Evolutionary conservation across 768 basidiomycete genomes (phyloP).

Genomic region (Tephrocybe sp.): DNA sequence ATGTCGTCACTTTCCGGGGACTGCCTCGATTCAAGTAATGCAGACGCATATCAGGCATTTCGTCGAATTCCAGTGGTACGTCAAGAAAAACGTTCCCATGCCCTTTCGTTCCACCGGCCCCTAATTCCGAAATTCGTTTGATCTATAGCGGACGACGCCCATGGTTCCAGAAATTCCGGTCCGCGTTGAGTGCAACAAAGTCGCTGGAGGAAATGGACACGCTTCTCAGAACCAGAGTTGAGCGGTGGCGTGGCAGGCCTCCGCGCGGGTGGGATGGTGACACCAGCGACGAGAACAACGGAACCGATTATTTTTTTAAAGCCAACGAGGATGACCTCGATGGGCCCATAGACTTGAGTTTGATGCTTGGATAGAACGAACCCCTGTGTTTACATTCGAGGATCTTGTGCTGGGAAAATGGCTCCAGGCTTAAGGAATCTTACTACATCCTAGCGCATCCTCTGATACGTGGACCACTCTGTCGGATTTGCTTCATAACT

Average conservation of each 20-base stretch:
- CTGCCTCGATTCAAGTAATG: conserved; percentile 46
- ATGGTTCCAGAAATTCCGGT: conserved; percentile 57
- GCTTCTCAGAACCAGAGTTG: conserved; percentile 42
- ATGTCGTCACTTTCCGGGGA: conserved; percentile 50
- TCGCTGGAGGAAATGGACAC: conserved; percentile 45
- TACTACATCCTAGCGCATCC: conserved; percentile 1
- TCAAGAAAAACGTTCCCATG: conserved; percentile 11
- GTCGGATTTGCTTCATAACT: conserved; percentile 4
- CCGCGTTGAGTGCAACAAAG: conserved; percentile 38
- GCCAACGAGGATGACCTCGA: conserved; percentile 8
- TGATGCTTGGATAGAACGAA: conserved; percentile 7
- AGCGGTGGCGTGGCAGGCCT: conserved; percentile 45
- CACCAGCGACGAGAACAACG: conserved; percentile 13
- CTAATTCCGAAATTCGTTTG: conserved; percentile 7
- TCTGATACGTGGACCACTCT: conserved; percentile 3
- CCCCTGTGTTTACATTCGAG: not conserved
- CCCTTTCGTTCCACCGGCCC: conserved; percentile 2
- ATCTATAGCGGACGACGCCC: conserved; percentile 42
- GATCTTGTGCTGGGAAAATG: not conserved
- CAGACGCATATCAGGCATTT: conserved; percentile 69
- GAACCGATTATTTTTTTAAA: conserved; percentile 10
- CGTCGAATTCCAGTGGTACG: conserved; percentile 66
- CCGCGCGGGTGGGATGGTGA: conserved; percentile 24
- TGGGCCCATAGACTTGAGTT: conserved; percentile 8
- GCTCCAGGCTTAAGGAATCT: conserved; percentile 1